These are phyloP conservation scores for Erodium texanum DNA, from an alignment of 441 rosid genomes.

Conservation along the genomic window DNA sequence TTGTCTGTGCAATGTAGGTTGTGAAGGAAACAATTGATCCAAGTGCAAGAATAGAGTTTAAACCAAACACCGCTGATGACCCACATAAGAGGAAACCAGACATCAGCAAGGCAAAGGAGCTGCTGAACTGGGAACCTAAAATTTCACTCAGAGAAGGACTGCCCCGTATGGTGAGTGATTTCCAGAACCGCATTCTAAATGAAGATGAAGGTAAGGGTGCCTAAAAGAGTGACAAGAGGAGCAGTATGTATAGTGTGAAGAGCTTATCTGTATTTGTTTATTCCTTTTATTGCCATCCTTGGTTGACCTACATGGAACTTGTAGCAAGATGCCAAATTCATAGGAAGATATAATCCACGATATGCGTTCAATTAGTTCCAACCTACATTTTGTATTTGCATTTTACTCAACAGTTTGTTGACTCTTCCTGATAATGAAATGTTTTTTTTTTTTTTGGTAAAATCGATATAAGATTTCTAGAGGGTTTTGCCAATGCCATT, in stretches of 20 bases:
- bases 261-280: constrained; percentile 20
- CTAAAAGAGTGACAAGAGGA: constrained; percentile 15
- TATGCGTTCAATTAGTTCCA: constrained; percentile 8
- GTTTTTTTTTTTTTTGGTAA: neutral
- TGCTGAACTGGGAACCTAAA: constrained; percentile 89
- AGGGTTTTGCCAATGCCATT: no score
- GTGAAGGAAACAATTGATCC: constrained; percentile 87
- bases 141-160: constrained; percentile 70
- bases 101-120: constrained; percentile 79
- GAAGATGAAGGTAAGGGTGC: constrained; percentile 74
- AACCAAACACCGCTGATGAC: constrained; percentile 85
- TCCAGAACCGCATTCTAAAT: constrained; percentile 19
- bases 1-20: constrained; percentile 33
- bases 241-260: constrained; percentile 36
- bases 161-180: constrained; percentile 28
- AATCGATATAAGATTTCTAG: no score
- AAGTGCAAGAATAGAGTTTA: constrained; percentile 83
- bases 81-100: constrained; percentile 96
- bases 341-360: constrained; percentile 11
- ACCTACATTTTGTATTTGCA: constrained; percentile 11
- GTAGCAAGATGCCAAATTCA: neutral
- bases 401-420: neutral
- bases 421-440: neutral
- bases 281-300: constrained; percentile 17
- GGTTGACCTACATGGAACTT: constrained; percentile 9